Conservation (phyloP, 225 moss, liverwort and hornwort species). For the Lunularia cruciata region DNA sequence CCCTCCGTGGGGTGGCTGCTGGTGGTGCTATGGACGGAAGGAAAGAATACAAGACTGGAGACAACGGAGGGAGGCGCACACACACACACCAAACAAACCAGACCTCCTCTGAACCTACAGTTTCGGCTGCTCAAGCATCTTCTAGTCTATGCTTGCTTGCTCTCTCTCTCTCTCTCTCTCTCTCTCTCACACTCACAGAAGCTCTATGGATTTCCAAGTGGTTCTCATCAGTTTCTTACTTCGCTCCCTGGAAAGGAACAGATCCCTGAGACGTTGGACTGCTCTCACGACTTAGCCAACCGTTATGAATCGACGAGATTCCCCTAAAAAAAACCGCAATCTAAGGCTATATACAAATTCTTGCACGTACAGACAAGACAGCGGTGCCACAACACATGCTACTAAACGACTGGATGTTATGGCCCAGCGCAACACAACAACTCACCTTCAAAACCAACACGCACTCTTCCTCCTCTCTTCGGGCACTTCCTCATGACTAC, state of each 20-base stretch:
- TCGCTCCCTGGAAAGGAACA: conserved; percentile 2
- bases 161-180: neutral
- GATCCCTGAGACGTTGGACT: neutral
- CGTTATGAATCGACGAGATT: conserved; percentile 15
- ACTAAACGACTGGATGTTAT: neutral
- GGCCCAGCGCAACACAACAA: conserved; percentile 8
- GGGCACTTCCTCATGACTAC: neutral
- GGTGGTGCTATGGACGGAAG: too few relatives aligned
- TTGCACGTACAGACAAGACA: conserved; percentile 12
- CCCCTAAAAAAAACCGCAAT: neutral
- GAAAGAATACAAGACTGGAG: too few relatives aligned
- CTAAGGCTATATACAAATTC: conserved; percentile 1
- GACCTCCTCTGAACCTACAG: neutral
- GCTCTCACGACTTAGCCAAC: neutral
- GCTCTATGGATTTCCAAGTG: too few relatives aligned
- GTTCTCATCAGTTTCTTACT: too few relatives aligned
- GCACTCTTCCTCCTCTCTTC: conserved; percentile 1
- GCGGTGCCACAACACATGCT: neutral
- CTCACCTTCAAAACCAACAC: conserved; percentile 16
- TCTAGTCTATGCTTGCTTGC: neutral
- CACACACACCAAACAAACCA: too few relatives aligned
- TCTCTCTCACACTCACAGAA: neutral
- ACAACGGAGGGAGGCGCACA: too few relatives aligned
- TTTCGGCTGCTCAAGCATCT: too few relatives aligned
- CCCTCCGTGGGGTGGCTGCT: too few relatives aligned